A percentile compares a stretch with the other conserved stretches of the same genome.
Conservation (phyloP, 176 grass and related monocot species). For the Elymus sibiricus region DNA sequence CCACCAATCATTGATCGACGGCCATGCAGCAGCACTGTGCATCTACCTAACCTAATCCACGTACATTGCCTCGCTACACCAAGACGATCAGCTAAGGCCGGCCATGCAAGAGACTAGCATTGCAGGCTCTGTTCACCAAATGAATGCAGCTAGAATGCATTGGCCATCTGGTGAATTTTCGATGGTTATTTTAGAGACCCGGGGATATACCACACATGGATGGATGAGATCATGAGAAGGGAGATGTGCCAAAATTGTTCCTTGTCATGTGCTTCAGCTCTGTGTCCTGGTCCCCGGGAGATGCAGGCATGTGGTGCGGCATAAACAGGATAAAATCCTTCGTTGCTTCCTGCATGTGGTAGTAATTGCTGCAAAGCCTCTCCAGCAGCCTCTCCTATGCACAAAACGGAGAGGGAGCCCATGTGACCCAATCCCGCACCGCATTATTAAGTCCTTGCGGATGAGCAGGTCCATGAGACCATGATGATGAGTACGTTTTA, state of each 20-base stretch:
- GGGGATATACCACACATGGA: neutral
- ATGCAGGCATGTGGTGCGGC: conserved; percentile 31
- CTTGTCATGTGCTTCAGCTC: conserved; percentile 19
- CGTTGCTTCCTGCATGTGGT: conserved; percentile 1
- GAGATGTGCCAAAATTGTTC: neutral
- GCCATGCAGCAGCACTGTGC: neutral
- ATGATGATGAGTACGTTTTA: neutral
- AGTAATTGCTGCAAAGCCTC: conserved; percentile 21
- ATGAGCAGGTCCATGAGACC: neutral
- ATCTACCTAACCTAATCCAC: neutral
- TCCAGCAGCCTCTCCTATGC: neutral
- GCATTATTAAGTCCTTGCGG: conserved; percentile 1
- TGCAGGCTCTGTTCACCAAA: neutral
- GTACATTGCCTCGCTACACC: neutral
- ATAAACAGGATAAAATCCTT: conserved; percentile 21
- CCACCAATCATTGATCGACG: conserved; percentile 51
- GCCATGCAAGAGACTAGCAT: neutral
- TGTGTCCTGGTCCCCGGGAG: neutral
- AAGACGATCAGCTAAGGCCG: neutral
- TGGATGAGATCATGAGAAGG: neutral
- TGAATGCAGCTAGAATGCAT: neutral
- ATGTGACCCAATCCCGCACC: conserved; percentile 10
- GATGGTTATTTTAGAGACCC: neutral
- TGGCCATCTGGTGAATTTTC: neutral
- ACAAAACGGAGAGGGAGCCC: conserved; percentile 19